Conservation (phyloP, 495 filamentous ascomycete species). For the Penicillium silybi region DNA sequence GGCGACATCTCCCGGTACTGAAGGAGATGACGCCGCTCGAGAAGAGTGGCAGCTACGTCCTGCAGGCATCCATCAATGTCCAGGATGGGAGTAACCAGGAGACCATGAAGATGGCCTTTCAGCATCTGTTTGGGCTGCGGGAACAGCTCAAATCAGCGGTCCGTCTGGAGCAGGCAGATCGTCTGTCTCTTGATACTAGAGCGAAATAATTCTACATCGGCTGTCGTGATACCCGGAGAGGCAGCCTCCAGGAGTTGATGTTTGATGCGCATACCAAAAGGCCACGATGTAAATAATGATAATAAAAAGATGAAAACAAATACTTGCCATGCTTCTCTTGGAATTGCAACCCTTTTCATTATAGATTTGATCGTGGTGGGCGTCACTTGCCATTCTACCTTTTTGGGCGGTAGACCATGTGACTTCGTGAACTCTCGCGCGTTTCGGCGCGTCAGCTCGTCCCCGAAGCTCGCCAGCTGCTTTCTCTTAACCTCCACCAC, state of each 20-base stretch:
- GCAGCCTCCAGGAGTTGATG: constrained; percentile 14
- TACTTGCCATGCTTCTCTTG: neutral
- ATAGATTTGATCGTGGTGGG: neutral
- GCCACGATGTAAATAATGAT: neutral
- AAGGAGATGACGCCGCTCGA: constrained; percentile 39
- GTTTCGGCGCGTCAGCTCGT: constrained; percentile 23
- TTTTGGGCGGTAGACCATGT: constrained; percentile 30
- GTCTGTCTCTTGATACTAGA: constrained; percentile 62
- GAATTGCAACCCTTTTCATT: neutral
- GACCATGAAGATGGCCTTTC: constrained; percentile 51
- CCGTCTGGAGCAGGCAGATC: constrained; percentile 59
- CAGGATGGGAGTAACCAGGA: constrained; percentile 51
- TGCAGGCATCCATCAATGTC: constrained; percentile 46
- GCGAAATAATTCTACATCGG: constrained; percentile 38
- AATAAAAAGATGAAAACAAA: neutral
- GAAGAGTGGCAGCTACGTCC: constrained; percentile 47
- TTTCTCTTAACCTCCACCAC: neutral
- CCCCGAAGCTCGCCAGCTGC: neutral
- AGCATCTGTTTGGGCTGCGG: constrained; percentile 58
- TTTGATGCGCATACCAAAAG: neutral
- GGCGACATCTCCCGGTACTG: constrained; percentile 31
- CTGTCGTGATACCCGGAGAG: constrained; percentile 26
- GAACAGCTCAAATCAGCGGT: constrained; percentile 61
- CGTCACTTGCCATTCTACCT: constrained; percentile 1
- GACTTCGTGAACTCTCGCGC: constrained; percentile 40